phyloP scores from a whole-genome alignment of 768 basidiomycete species.

The Mycena rosella region DNA sequence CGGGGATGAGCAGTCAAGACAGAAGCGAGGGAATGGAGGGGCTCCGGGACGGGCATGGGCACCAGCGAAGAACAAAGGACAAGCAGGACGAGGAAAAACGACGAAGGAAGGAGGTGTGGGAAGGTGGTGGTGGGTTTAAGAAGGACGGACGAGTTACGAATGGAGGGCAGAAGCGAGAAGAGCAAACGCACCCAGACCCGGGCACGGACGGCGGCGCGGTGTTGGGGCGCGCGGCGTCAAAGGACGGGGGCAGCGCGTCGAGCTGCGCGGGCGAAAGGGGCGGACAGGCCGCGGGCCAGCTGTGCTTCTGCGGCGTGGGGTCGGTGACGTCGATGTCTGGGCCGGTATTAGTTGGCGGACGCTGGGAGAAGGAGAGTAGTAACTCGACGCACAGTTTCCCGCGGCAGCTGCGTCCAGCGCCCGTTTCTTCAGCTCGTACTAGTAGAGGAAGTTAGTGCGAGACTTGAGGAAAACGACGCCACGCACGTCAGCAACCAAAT shows the following conservation, averaged over 20 bases:
- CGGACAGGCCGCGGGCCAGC: slow-evolving; percentile 37
- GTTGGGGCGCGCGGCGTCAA: slow-evolving; percentile 22
- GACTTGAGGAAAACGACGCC: background rate
- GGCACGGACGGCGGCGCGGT: slow-evolving; percentile 10
- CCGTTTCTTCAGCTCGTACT: slow-evolving; percentile 25
- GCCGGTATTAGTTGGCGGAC: background rate
- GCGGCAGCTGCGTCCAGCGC: slow-evolving; percentile 23
- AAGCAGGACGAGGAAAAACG: background rate
- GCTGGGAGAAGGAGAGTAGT: background rate
- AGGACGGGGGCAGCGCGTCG: slow-evolving; percentile 18
- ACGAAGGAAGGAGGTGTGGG: background rate
- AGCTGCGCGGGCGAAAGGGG: slow-evolving; percentile 29
- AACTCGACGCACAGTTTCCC: slow-evolving; percentile 25
- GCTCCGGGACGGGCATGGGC: too few species aligned
- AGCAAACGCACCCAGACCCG: background rate
- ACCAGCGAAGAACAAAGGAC: too few species aligned
- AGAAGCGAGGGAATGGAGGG: too few species aligned
- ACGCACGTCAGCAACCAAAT: slow-evolving; percentile 48
- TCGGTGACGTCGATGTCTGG: slow-evolving; percentile 13
- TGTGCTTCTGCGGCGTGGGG: slow-evolving; percentile 25
- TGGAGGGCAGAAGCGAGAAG: background rate
- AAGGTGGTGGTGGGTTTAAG: too few species aligned
- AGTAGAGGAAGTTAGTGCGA: background rate
- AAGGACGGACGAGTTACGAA: too few species aligned
- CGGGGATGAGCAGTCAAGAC: too few species aligned